Conservation (phyloP, 768 basidiomycete species). For the Mycena haematopus region DNA sequence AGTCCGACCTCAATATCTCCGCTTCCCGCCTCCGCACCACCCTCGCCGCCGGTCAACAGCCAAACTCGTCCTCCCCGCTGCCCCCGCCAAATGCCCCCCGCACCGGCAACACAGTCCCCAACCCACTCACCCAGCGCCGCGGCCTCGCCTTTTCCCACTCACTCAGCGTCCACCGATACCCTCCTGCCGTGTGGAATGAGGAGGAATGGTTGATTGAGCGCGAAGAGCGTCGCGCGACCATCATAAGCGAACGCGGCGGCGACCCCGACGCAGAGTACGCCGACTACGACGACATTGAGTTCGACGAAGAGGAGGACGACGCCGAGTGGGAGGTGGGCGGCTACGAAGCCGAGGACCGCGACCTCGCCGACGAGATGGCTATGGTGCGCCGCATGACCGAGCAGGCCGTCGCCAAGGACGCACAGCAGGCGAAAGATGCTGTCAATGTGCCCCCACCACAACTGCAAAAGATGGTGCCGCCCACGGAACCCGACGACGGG, state of each 20-base stretch:
- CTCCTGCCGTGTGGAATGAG: conserved; percentile 84
- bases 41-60: conserved; percentile 49
- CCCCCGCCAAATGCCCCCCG: conserved; percentile 43
- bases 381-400: conserved; percentile 38
- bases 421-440: conserved; percentile 25
- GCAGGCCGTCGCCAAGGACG: conserved; percentile 41
- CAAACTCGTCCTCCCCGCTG: conserved; percentile 57
- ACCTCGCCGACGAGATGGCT: conserved; percentile 61
- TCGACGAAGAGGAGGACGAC: conserved; percentile 64
- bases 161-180: conserved; percentile 74
- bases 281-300: conserved; percentile 28
- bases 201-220: conserved; percentile 54
- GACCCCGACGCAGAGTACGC: conserved; percentile 17
- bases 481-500: conserved; percentile 79
- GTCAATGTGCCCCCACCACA: conserved; percentile 1
- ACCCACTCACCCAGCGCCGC: conserved; percentile 37
- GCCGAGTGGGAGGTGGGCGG: conserved; percentile 72
- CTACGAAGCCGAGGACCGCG: conserved; percentile 73
- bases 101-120: conserved; percentile 34
- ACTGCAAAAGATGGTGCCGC: conserved; percentile 7
- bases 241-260: conserved; percentile 22
- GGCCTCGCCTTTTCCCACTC: conserved; percentile 77
- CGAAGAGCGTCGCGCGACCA: conserved; percentile 48
- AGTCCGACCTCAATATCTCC: conserved; percentile 55
- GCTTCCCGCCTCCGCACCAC: conserved; percentile 61